Conservation (phyloP, 2,329 filamentous ascomycete species). For the Ceratocystis huliohia region DNA sequence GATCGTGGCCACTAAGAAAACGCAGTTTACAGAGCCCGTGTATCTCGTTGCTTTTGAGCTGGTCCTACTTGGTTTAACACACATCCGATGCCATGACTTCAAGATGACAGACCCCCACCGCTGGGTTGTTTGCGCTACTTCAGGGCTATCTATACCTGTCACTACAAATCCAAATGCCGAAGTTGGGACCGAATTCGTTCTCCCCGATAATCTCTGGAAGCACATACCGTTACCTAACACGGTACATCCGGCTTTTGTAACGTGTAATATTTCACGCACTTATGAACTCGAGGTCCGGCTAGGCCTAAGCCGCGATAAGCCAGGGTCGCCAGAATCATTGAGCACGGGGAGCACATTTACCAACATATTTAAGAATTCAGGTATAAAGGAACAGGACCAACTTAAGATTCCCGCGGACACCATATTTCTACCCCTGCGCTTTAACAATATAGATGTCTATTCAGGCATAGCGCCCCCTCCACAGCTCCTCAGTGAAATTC, state of each 20-base stretch:
- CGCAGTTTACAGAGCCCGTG: conserved; percentile 53
- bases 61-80: conserved; percentile 66
- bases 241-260: conserved; percentile 72
- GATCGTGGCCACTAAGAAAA: conserved; percentile 65
- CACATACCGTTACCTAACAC: conserved; percentile 64
- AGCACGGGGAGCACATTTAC: conserved; percentile 1
- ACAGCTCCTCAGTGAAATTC: conserved; percentile 43
- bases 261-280: conserved; percentile 70
- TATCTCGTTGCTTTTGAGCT: conserved; percentile 71
- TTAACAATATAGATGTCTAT: conserved; percentile 63
- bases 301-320: conserved; percentile 60
- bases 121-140: conserved; percentile 62
- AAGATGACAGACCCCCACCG: conserved; percentile 54
- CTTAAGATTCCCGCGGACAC: conserved; percentile 44
- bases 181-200: conserved; percentile 52
- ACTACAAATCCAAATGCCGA: conserved; percentile 42
- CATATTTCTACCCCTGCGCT: conserved; percentile 63
- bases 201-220: conserved; percentile 64
- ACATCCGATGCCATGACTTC: conserved; percentile 66
- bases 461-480: conserved; percentile 76
- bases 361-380: conserved; percentile 9
- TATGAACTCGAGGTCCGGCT: conserved; percentile 78
- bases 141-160: conserved; percentile 59
- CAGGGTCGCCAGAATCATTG: not conserved
- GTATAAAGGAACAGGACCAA: conserved; percentile 24